Evolutionary conservation across 2,329 filamentous ascomycete species (phyloP).

Genomic region (Pseudogymnoascus sp.): DNA sequence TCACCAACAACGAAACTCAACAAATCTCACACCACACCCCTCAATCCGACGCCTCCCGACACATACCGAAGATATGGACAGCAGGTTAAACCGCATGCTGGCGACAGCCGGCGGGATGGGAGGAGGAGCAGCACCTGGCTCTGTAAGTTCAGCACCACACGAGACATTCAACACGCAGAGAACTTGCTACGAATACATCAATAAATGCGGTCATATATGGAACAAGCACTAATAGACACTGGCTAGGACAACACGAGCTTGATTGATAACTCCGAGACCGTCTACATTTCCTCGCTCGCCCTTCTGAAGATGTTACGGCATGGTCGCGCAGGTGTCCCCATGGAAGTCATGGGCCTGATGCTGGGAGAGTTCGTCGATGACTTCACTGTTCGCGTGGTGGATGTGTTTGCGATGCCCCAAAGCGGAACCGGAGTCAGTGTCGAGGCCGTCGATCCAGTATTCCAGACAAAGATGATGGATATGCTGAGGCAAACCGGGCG

Average conservation of each 20-base stretch:
- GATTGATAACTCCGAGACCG: conserved; percentile 98
- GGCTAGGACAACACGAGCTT: conserved; percentile 77
- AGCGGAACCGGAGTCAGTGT: conserved; percentile 97
- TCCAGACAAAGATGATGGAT: conserved; percentile 99
- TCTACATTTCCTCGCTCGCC: conserved; percentile 96
- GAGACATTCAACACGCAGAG: neutral
- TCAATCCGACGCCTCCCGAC: conserved; percentile 11
- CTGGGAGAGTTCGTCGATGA: conserved; percentile 97
- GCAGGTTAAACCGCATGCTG: conserved; percentile 79
- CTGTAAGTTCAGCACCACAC: conserved; percentile 42
- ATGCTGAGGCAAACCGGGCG: conserved; percentile 96
- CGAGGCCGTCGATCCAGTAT: conserved; percentile 95
- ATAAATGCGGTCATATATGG: neutral
- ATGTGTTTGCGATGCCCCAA: conserved; percentile 99
- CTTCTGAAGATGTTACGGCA: conserved; percentile 98
- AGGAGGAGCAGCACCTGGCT: conserved; percentile 50
- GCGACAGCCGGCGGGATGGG: conserved; percentile 67
- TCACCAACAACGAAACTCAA: neutral
- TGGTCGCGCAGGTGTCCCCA: conserved; percentile 92
- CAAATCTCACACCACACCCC: neutral
- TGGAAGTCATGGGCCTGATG: conserved; percentile 99
- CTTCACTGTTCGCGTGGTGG: conserved; percentile 95
- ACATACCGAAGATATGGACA: conserved; percentile 57
- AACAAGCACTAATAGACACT: neutral
- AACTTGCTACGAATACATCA: conserved; percentile 1